These are phyloP conservation scores for Kappamyces sp. DNA, from an alignment of 192 early-diverging fungal species.

Conservation along the genomic window DNA sequence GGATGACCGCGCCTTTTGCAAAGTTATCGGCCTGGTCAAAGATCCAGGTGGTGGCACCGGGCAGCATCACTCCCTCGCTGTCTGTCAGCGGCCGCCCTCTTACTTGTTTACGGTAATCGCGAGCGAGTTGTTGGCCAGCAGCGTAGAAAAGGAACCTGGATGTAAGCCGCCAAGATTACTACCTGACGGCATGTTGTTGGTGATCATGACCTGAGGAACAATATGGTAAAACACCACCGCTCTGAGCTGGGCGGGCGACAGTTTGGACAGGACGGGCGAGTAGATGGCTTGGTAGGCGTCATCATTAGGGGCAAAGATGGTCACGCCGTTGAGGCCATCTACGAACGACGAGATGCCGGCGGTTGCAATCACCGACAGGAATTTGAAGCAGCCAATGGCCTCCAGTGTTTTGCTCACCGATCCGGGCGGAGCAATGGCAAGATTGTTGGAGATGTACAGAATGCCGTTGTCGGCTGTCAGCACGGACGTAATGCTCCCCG, in stretches of 20 bases:
- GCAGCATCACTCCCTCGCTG: too few species aligned
- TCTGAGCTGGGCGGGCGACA: slow-evolving; percentile 23
- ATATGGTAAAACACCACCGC: slow-evolving; percentile 35
- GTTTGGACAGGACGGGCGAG: slow-evolving; percentile 9
- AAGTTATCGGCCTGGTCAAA: slow-evolving; percentile 7
- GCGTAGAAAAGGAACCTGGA: not conserved
- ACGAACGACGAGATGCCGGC: slow-evolving; percentile 14
- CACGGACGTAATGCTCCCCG: not conserved
- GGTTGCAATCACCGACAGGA: not conserved
- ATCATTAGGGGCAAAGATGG: slow-evolving; percentile 44
- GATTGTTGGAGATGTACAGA: slow-evolving; percentile 1
- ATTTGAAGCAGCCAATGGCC: not conserved
- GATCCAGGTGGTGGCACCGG: slow-evolving; percentile 1
- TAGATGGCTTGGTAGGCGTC: slow-evolving; percentile 30
- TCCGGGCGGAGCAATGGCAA: slow-evolving; percentile 1
- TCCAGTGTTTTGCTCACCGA: slow-evolving; percentile 2
- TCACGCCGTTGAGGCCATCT: slow-evolving; percentile 26
- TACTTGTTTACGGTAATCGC: not conserved
- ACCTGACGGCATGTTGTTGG: slow-evolving; percentile 25
- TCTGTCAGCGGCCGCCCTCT: too few species aligned
- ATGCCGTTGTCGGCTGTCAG: slow-evolving; percentile 4
- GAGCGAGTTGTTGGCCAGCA: not conserved
- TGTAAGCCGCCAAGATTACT: not conserved
- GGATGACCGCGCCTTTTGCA: slow-evolving; percentile 8
- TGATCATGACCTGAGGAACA: slow-evolving; percentile 24